phyloP scores from a whole-genome alignment of 2,329 filamentous ascomycete genomes.

The Hypoxylon sp. region DNA sequence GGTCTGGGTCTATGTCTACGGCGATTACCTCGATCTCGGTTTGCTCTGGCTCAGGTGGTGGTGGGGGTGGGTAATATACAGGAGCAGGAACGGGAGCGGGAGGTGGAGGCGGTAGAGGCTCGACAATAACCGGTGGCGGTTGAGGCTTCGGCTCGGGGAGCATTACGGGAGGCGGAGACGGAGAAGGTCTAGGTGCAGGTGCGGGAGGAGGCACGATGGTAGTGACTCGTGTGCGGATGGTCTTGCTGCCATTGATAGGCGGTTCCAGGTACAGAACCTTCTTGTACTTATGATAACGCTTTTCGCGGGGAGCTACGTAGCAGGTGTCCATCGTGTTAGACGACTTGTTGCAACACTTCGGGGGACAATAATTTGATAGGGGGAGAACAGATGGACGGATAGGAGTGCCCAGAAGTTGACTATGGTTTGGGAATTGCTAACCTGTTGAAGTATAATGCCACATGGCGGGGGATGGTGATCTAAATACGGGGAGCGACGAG shows the following conservation, averaged over 20 bases:
- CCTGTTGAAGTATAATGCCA: constrained; percentile 52
- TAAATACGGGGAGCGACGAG: constrained; percentile 43
- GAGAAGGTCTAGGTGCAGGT: constrained; percentile 53
- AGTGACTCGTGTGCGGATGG: constrained; percentile 57
- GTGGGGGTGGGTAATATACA: constrained; percentile 28
- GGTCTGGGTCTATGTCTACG: constrained; percentile 61
- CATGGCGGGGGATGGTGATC: constrained; percentile 47
- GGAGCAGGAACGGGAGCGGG: constrained; percentile 45
- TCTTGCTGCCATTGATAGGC: constrained; percentile 56
- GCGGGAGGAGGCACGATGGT: constrained; percentile 54
- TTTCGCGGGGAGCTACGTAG: constrained; percentile 53
- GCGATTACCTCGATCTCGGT: constrained; percentile 60
- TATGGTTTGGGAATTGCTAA: constrained; percentile 40
- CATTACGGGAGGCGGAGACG: constrained; percentile 37
- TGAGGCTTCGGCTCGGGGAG: constrained; percentile 46
- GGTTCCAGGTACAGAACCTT: constrained; percentile 61
- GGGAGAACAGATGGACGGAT: constrained; percentile 19
- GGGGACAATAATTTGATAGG: constrained; percentile 17
- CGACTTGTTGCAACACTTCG: constrained; percentile 17
- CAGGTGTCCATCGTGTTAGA: constrained; percentile 54
- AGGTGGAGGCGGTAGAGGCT: constrained; percentile 48
- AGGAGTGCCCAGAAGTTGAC: not conserved
- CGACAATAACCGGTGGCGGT: constrained; percentile 46
- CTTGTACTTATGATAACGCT: constrained; percentile 57
- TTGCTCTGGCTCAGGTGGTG: constrained; percentile 40